phyloP scores from a whole-genome alignment of 768 basidiomycete genomes.

The Infundibulicybe gibba region DNA sequence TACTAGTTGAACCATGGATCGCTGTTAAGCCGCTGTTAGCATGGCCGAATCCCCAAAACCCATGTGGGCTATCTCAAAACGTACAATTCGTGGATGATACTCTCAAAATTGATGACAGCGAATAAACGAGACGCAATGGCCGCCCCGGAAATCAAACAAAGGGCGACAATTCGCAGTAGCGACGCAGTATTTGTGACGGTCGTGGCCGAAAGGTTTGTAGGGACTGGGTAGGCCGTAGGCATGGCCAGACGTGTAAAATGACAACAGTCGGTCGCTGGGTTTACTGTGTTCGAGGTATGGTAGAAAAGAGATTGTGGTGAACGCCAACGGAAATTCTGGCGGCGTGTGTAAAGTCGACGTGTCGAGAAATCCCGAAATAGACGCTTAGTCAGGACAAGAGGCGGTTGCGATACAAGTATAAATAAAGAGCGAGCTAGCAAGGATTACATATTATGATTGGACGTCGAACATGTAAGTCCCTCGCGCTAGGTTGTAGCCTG shows the following conservation, averaged over 20 bases:
- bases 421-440: too few relatives aligned
- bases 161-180: constrained; percentile 85
- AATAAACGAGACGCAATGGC: constrained; percentile 96
- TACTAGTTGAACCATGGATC: constrained; percentile 99
- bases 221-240: constrained; percentile 72
- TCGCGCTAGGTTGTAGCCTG: too few relatives aligned
- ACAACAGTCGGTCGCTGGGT: constrained; percentile 11
- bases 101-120: constrained; percentile 97
- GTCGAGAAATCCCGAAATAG: constrained; percentile 5
- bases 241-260: constrained; percentile 40
- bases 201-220: constrained; percentile 62
- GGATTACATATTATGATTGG: too few relatives aligned
- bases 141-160: constrained; percentile 88
- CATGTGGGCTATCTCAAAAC: constrained; percentile 26
- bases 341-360: constrained; percentile 12
- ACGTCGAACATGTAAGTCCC: too few relatives aligned
- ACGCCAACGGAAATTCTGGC: neutral
- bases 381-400: neutral
- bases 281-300: neutral
- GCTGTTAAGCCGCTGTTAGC: constrained; percentile 38
- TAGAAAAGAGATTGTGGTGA: neutral
- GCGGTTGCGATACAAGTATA: neutral
- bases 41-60: constrained; percentile 47
- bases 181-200: constrained; percentile 87
- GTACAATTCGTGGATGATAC: constrained; percentile 99